Conservation (phyloP, 441 rosid genomes). For the Eutrema salsugineum region DNA sequence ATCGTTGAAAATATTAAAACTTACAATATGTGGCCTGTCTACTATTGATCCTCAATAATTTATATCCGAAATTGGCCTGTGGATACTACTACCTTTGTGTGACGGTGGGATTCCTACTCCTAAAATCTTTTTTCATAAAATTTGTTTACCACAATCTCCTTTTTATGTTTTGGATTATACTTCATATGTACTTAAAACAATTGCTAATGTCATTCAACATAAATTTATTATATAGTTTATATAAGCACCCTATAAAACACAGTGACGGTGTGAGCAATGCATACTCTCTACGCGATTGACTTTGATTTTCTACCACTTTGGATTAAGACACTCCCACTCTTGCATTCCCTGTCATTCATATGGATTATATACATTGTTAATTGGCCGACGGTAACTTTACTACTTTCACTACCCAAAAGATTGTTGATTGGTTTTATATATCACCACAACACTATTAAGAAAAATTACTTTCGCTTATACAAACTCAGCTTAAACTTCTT, state of each 20-base stretch:
- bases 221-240: not conserved
- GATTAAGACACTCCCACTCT: not conserved
- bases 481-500: too few relatives aligned
- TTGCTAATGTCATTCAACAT: not conserved
- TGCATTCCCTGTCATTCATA: too few relatives aligned
- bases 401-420: too few relatives aligned
- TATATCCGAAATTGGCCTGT: not conserved
- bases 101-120: not conserved
- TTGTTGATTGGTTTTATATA: too few relatives aligned
- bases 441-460: too few relatives aligned
- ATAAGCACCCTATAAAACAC: not conserved
- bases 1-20: too few relatives aligned
- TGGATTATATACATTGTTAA: too few relatives aligned
- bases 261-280: not conserved
- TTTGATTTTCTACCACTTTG: not conserved
- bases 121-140: too few relatives aligned
- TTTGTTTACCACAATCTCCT: not conserved
- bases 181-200: not conserved
- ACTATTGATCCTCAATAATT: not conserved
- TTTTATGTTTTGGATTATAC: not conserved
- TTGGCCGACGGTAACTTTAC: too few relatives aligned
- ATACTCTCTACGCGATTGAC: not conserved
- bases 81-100: not conserved
- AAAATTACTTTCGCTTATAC: too few relatives aligned
- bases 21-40: not conserved